phyloP scores from a whole-genome alignment of 352 stramenopile genomes.

The Aphanomyces euteiches region DNA sequence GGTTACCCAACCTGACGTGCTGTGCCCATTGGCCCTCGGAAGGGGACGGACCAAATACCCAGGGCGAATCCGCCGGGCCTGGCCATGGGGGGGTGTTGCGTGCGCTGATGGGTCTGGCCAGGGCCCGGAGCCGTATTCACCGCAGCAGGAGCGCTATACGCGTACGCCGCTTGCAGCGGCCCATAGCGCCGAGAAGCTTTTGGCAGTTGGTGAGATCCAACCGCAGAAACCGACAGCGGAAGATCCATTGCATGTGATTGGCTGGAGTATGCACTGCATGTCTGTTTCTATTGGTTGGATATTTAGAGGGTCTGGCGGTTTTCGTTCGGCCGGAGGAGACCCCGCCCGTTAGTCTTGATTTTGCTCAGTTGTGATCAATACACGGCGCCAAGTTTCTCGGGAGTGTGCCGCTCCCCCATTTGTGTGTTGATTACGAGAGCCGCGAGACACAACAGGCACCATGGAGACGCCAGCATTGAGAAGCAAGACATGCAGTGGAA shows the following conservation, averaged over 20 bases:
- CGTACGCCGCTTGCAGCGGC: background rate
- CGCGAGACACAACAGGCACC: background rate
- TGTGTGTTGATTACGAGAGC: background rate
- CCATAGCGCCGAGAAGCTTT: background rate
- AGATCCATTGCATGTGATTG: constrained; percentile 1
- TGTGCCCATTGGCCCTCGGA: background rate
- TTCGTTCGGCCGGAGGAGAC: background rate
- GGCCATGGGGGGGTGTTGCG: constrained; percentile 9
- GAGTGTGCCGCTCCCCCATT: background rate
- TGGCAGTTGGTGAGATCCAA: background rate
- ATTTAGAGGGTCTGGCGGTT: background rate
- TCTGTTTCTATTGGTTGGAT: background rate
- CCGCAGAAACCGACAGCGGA: background rate
- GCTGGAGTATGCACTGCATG: background rate
- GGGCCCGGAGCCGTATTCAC: background rate
- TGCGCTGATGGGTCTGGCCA: background rate
- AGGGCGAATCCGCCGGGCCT: background rate
- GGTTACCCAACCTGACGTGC: background rate
- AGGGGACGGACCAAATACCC: background rate
- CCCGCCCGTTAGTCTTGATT: background rate
- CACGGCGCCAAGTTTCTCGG: background rate
- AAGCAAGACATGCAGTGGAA: too few species aligned
- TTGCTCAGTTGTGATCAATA: background rate
- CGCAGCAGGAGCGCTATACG: background rate
- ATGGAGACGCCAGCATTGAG: too few species aligned